phyloP scores from a whole-genome alignment of 805 yeast species.

The Candida khao-thaluensis region DNA sequence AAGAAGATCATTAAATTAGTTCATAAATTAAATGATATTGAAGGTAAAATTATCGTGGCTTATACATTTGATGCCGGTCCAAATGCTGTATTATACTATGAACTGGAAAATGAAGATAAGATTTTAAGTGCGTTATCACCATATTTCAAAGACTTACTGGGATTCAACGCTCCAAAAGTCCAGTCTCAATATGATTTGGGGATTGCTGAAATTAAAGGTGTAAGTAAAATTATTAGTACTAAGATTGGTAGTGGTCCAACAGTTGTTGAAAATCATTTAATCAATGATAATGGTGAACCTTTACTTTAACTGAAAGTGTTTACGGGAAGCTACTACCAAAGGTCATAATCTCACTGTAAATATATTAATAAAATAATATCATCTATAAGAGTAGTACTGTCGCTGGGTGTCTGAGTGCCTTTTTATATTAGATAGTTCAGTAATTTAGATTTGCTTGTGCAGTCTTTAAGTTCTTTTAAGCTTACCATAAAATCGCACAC shows the following conservation, averaged over 20 bases:
- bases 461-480: too few species aligned
- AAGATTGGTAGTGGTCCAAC: conserved; percentile 87
- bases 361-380: too few species aligned
- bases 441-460: too few species aligned
- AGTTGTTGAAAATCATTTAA: conserved; percentile 52
- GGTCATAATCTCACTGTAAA: too few species aligned
- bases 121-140: conserved; percentile 70
- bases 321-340: too few species aligned
- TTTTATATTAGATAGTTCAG: too few species aligned
- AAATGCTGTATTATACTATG: conserved; percentile 92
- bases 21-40: conserved; percentile 69
- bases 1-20: conserved; percentile 75
- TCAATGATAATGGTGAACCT: conserved; percentile 62
- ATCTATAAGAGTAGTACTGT: too few species aligned
- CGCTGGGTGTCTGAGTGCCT: too few species aligned
- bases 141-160: conserved; percentile 57
- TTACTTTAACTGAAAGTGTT: conserved; percentile 2
- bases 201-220: conserved; percentile 60
- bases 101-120: conserved; percentile 66
- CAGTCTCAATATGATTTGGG: conserved; percentile 24
- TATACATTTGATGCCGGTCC: conserved; percentile 99
- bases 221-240: conserved; percentile 81
- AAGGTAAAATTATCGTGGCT: conserved; percentile 78
- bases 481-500: conserved; percentile 20
- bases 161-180: conserved; percentile 54